These are phyloP conservation scores for Sonneratia alba DNA, from an alignment of 345 rosid genomes.

Conservation along the genomic window DNA sequence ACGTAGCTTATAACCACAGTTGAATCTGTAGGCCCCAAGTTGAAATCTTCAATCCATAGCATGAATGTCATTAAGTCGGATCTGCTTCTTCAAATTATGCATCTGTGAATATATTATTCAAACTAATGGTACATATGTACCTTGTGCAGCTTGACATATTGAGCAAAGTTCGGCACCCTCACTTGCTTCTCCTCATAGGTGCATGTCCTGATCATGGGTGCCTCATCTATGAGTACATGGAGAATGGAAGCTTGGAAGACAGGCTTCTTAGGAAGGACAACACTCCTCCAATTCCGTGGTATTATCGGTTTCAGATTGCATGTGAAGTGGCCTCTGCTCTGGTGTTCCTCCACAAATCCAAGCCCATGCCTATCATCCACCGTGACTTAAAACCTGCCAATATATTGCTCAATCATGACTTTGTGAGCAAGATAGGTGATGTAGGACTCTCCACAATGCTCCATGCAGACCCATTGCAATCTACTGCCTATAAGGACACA, in stretches of 20 bases:
- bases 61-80: not conserved
- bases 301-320: slow-evolving; percentile 58
- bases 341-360: slow-evolving; percentile 66
- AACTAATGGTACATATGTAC: slow-evolving; percentile 1
- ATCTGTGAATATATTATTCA: not conserved
- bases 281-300: slow-evolving; percentile 70
- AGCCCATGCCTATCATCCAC: slow-evolving; percentile 67
- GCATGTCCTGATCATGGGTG: slow-evolving; percentile 73
- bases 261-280: slow-evolving; percentile 38
- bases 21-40: not conserved
- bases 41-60: not conserved
- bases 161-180: slow-evolving; percentile 78
- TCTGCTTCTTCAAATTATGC: not conserved
- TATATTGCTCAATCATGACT: slow-evolving; percentile 68
- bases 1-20: not conserved
- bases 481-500: slow-evolving; percentile 39
- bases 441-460: slow-evolving; percentile 75
- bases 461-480: slow-evolving; percentile 22
- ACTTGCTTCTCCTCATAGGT: slow-evolving; percentile 85
- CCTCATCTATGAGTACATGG: slow-evolving; percentile 78
- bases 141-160: slow-evolving; percentile 56
- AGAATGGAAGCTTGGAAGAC: slow-evolving; percentile 78
- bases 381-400: slow-evolving; percentile 91
- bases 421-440: slow-evolving; percentile 86
- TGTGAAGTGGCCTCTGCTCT: slow-evolving; percentile 90